These are phyloP conservation scores for Aspergillus phoenicis DNA, from an alignment of 2,329 filamentous ascomycete genomes.

Conservation along the genomic window DNA sequence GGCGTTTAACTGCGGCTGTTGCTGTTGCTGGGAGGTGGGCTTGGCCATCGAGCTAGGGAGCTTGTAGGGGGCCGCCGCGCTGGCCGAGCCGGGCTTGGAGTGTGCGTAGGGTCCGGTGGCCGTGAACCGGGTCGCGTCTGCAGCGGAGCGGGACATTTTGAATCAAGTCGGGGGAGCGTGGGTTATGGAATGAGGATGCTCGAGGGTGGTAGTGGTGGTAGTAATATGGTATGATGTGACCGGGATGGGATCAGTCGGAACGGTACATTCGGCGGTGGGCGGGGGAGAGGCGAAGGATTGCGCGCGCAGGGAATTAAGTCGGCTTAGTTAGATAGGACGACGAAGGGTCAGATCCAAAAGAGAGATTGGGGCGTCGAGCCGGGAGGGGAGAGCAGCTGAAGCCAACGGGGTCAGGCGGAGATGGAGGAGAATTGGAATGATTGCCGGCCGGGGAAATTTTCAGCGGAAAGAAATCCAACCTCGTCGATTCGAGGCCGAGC, in stretches of 20 bases:
- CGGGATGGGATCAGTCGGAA: not conserved
- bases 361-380: not conserved
- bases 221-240: not conserved
- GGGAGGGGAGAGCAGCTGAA: not conserved
- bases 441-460: constrained; percentile 22
- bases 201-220: not conserved
- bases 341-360: not conserved
- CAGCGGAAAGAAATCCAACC: constrained; percentile 15
- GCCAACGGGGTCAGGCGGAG: not conserved
- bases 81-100: constrained; percentile 37
- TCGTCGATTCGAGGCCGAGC: constrained; percentile 1
- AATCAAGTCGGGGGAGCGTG: not conserved
- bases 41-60: constrained; percentile 33
- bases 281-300: not conserved
- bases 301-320: not conserved
- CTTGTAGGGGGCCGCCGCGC: constrained; percentile 33
- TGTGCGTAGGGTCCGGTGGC: constrained; percentile 53
- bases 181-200: not conserved
- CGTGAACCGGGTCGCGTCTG: constrained; percentile 55
- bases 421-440: constrained; percentile 3
- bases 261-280: not conserved
- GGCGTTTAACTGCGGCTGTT: constrained; percentile 24
- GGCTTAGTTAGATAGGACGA: too few species aligned
- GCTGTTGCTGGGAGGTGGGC: constrained; percentile 12
- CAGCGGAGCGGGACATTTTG: constrained; percentile 50